These are phyloP conservation scores for Pyrenophora teres DNA, from an alignment of 2,329 filamentous ascomycete species.

Conservation along the genomic window DNA sequence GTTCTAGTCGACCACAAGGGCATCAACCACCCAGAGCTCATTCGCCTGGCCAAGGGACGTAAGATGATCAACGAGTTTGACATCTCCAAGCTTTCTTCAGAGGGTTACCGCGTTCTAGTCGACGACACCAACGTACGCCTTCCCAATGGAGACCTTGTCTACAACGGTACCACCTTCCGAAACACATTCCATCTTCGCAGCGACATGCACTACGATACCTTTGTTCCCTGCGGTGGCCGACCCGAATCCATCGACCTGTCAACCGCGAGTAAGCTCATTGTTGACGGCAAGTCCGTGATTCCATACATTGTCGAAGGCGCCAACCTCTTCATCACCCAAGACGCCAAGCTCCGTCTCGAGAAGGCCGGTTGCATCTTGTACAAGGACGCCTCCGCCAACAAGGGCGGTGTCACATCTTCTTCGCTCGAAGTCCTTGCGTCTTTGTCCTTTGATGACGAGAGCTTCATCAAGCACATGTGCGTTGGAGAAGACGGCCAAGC, in stretches of 20 bases:
- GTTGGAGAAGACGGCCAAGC: conserved; percentile 74
- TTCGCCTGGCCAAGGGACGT: conserved; percentile 81
- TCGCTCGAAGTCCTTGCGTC: conserved; percentile 95
- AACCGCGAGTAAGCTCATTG: conserved; percentile 84
- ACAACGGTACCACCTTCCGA: conserved; percentile 93
- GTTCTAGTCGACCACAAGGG: conserved; percentile 93
- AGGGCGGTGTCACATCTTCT: conserved; percentile 96
- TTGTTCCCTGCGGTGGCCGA: conserved; percentile 94
- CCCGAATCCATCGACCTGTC: conserved; percentile 96
- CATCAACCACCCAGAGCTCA: conserved; percentile 79
- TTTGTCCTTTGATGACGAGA: conserved; percentile 87
- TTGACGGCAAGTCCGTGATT: conserved; percentile 82
- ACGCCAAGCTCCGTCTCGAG: conserved; percentile 93
- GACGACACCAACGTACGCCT: conserved; percentile 90
- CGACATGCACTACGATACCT: conserved; percentile 75
- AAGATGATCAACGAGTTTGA: conserved; percentile 92
- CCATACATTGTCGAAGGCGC: conserved; percentile 98
- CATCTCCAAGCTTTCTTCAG: conserved; percentile 77
- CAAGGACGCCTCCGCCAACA: conserved; percentile 98
- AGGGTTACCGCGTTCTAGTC: conserved; percentile 89
- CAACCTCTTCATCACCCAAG: conserved; percentile 98
- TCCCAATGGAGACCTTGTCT: conserved; percentile 81
- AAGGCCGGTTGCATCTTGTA: conserved; percentile 92
- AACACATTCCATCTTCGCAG: conserved; percentile 95
- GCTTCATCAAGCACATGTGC: conserved; percentile 94